Evolutionary conservation across 2,329 filamentous ascomycete genomes (phyloP), one percentile per base, ranked within the genome.

Genomic region (Teratosphaeria pseudoeucalypti): DNA sequence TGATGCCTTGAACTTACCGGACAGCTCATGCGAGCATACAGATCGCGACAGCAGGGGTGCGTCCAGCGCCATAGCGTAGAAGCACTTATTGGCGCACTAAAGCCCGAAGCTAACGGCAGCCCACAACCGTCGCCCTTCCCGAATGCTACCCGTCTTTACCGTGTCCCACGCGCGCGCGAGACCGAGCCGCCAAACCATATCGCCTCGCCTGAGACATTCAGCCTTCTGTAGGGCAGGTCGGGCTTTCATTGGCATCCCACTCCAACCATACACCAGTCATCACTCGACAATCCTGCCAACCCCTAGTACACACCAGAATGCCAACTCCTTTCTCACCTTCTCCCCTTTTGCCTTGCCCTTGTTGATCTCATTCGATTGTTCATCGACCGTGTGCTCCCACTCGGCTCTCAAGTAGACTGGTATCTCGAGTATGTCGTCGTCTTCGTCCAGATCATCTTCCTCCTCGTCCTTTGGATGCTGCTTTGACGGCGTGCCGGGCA

Each of bases 251-350:
- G 43, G 9, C 43, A 49, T 19, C 43, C 19, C 1, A 11, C 3
- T 9, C 43, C 3, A 49, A n/a, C 43, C 43, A 19, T 23, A 6
- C n/a, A 19, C 16, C 10, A 6, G 16, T n/a, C 43, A 49, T 49
- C 16, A 49, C 9, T 49, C 43, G 16, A n/a, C 43, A 11, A 49
- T 49, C 19, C 19, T 49, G 43, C 94, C 94, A 60, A 95, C 83
- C 3, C 92, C 92, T 39, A 97, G 78, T 23, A 95, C 91, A 76
- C 89, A 91, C 94, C 94, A 99, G 75, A 96, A 97, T 58, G 91
- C 91, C 74, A 97, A 77, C 72, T 97, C 94, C 69, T 88, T 84
- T 78, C 86, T 92, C 75, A 92, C 89, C 72, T 81, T 86, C 55
- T 78, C 83, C 53, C 83, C 84, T 32, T 16, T 37, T 72, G 81